Percentiles rank a stretch among this genome's conserved stretches.
phyloP scores from a whole-genome alignment of 805 yeast genomes.

The Lipomyces kockii region DNA sequence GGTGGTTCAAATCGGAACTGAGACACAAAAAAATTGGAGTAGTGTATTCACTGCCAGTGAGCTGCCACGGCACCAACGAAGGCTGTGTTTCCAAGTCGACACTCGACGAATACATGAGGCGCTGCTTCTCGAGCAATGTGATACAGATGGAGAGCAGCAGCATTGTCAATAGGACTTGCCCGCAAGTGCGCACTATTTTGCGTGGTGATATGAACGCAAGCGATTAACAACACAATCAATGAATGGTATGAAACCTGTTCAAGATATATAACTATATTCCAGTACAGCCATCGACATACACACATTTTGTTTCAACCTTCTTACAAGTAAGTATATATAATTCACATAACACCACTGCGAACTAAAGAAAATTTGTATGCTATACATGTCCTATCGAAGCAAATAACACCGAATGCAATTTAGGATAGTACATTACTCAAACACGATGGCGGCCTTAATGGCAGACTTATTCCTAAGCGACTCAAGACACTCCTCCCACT shows the following conservation, averaged over 20 bases:
- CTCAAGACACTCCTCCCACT: constrained; percentile 36
- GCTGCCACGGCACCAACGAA: too few relatives aligned
- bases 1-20: too few relatives aligned
- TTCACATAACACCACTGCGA: neutral
- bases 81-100: too few relatives aligned
- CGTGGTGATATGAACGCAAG: too few relatives aligned
- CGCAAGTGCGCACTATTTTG: too few relatives aligned
- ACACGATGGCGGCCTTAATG: constrained; percentile 34
- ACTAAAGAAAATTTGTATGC: neutral
- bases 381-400: neutral
- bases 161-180: too few relatives aligned
- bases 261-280: neutral
- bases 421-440: constrained; percentile 13
- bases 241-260: neutral
- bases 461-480: constrained; percentile 33
- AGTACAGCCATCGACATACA: neutral
- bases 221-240: neutral
- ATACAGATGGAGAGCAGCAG: too few relatives aligned
- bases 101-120: too few relatives aligned
- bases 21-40: too few relatives aligned
- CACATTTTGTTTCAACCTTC: neutral
- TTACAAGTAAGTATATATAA: too few relatives aligned
- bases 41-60: too few relatives aligned
- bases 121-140: too few relatives aligned
- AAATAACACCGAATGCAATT: neutral